Conservation (phyloP, 148 eudicot genomes). For the Vaccinium vitisidaea region DNA sequence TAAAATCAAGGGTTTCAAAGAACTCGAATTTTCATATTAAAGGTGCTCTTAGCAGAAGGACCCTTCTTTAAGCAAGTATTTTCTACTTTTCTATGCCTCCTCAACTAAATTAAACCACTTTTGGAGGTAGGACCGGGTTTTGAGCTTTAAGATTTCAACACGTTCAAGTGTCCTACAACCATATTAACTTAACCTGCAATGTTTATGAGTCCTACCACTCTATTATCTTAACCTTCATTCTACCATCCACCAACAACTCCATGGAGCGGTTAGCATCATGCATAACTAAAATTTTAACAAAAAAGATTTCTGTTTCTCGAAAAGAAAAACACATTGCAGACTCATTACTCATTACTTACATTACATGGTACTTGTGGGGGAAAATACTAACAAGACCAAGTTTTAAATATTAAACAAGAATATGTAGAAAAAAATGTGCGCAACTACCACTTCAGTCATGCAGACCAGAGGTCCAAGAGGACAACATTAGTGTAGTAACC, state of each 20-base stretch:
- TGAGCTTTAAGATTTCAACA: not conserved
- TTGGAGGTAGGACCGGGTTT: not conserved
- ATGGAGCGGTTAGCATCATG: not conserved
- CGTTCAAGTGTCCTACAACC: not conserved
- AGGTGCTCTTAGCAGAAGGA: not conserved
- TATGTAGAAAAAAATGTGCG: not conserved
- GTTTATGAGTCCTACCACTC: not conserved
- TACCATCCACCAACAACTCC: not conserved
- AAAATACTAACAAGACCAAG: not conserved
- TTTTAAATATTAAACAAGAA: not conserved
- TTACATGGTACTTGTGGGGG: not conserved
- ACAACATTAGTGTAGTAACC: not conserved
- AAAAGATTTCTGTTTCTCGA: too few species aligned
- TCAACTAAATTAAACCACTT: not conserved
- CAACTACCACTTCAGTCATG: not conserved
- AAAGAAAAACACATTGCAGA: not conserved
- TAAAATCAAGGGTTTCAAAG: not conserved
- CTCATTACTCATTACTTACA: not conserved
- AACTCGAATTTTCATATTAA: not conserved
- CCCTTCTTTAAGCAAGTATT: not conserved
- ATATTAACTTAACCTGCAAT: not conserved
- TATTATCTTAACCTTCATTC: not conserved
- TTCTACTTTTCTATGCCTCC: not conserved
- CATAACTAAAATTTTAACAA: not conserved
- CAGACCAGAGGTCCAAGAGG: slow-evolving; percentile 10